Evolutionary conservation across 148 eudicot genomes (phyloP).

Genomic region (Rhododendron ferrugineum): DNA sequence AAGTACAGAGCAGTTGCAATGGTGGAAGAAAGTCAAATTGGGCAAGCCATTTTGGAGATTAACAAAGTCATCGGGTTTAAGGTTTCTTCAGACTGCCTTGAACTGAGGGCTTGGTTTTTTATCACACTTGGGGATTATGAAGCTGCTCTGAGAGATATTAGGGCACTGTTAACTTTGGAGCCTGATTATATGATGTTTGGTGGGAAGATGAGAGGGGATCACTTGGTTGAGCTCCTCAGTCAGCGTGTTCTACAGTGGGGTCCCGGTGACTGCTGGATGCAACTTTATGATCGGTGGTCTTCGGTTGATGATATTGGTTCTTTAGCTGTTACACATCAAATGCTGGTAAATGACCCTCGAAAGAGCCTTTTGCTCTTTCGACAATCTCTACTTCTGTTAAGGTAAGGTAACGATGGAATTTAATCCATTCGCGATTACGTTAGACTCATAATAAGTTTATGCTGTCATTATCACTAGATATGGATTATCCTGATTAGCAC

Average conservation of each 20-base stretch:
- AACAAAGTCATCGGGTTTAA: constrained; percentile 63
- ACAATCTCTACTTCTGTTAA: constrained; percentile 74
- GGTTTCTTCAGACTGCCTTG: constrained; percentile 78
- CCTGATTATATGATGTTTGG: constrained; percentile 60
- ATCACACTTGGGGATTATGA: constrained; percentile 66
- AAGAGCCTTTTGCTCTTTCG: constrained; percentile 76
- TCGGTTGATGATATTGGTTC: constrained; percentile 90
- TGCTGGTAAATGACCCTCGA: constrained; percentile 70
- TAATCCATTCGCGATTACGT: neutral
- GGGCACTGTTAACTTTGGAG: constrained; percentile 69
- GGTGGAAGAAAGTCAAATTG: constrained; percentile 46
- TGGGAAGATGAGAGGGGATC: constrained; percentile 62
- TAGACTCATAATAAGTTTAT: neutral
- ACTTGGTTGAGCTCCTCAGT: constrained; percentile 52
- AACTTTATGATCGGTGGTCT: constrained; percentile 81
- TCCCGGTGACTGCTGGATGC: constrained; percentile 87
- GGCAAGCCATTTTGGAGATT: constrained; percentile 56
- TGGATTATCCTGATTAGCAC: neutral
- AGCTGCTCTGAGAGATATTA: constrained; percentile 65
- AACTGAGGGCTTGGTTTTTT: constrained; percentile 74
- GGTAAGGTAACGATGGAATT: constrained; percentile 36
- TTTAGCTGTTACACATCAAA: constrained; percentile 74
- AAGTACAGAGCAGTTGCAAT: constrained; percentile 61
- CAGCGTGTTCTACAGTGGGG: constrained; percentile 52
- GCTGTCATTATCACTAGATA: neutral